Conservation (phyloP, 1,139 yeast species). For the Diutina mesorugosa region DNA sequence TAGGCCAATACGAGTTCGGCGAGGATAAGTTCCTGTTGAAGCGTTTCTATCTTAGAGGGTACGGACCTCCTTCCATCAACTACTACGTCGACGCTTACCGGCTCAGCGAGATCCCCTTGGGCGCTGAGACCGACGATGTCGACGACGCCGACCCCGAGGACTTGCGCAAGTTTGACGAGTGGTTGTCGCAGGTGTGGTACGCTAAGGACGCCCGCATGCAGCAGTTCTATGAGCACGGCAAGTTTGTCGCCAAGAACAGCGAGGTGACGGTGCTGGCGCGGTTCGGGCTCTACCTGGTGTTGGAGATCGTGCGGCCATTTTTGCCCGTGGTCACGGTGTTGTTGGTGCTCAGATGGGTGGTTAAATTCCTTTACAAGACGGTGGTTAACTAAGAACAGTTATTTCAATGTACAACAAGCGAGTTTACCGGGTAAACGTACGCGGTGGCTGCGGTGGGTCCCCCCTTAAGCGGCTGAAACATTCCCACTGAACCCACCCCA, state of each 20-base stretch:
- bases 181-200: constrained; percentile 70
- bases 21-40: constrained; percentile 64
- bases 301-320: background rate
- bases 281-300: background rate
- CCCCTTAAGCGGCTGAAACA: no score
- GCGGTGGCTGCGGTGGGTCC: no score
- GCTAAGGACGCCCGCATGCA: constrained; percentile 66
- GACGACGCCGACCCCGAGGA: constrained; percentile 32
- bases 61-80: constrained; percentile 55
- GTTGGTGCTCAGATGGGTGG: background rate
- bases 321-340: background rate
- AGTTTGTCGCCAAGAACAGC: constrained; percentile 23
- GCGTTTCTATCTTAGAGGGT: constrained; percentile 52
- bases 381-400: background rate
- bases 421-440: background rate
- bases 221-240: constrained; percentile 43
- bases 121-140: constrained; percentile 28
- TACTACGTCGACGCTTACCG: constrained; percentile 50
- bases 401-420: background rate
- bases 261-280: constrained; percentile 4
- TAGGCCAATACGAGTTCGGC: constrained; percentile 51
- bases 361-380: background rate
- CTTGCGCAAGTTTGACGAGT: constrained; percentile 43
- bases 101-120: constrained; percentile 55
- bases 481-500: no score